Evolutionary conservation across 2,329 filamentous ascomycete genomes (phyloP).

Genomic region (Fusarium bactridioides): DNA sequence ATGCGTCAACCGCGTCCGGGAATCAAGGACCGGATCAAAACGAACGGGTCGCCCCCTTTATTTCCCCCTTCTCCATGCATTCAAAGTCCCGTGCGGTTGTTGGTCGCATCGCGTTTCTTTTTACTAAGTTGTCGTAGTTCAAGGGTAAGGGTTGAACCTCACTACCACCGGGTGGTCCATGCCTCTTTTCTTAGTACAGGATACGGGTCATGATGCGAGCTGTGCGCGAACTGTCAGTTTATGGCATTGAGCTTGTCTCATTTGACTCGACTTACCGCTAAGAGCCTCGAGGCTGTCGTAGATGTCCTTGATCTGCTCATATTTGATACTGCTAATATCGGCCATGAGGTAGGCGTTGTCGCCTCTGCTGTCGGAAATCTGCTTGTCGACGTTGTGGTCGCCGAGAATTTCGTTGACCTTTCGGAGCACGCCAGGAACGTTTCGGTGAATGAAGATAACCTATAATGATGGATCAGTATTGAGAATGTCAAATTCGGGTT

Average conservation of each 20-base stretch:
- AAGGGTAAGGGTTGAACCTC: slow-evolving; percentile 27
- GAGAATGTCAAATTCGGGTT: not conserved
- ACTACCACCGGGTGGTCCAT: slow-evolving; percentile 5
- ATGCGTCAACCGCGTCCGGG: slow-evolving; percentile 27
- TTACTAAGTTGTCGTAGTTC: not conserved
- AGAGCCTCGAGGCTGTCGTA: slow-evolving; percentile 83
- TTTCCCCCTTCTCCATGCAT: slow-evolving; percentile 17
- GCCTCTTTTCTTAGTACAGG: slow-evolving; percentile 49
- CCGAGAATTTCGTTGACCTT: slow-evolving; percentile 95
- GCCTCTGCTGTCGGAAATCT: slow-evolving; percentile 94
- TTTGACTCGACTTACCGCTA: slow-evolving; percentile 66
- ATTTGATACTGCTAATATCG: slow-evolving; percentile 88
- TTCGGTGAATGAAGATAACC: slow-evolving; percentile 96
- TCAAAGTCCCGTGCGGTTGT: slow-evolving; percentile 14
- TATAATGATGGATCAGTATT: slow-evolving; percentile 43
- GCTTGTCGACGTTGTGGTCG: slow-evolving; percentile 98
- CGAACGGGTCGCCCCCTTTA: slow-evolving; percentile 30
- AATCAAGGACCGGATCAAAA: slow-evolving; percentile 22
- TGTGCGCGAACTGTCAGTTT: slow-evolving; percentile 35
- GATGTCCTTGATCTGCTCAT: slow-evolving; percentile 83
- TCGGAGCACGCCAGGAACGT: slow-evolving; percentile 92
- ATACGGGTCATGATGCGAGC: slow-evolving; percentile 58
- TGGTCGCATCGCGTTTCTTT: slow-evolving; percentile 26
- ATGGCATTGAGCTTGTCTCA: not conserved
- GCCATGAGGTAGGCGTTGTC: slow-evolving; percentile 98